A percentile compares a stretch with the other conserved stretches of the same genome.
Evolutionary conservation across 1,139 yeast genomes (phyloP).

Genomic region (Geotrichum siamense): DNA sequence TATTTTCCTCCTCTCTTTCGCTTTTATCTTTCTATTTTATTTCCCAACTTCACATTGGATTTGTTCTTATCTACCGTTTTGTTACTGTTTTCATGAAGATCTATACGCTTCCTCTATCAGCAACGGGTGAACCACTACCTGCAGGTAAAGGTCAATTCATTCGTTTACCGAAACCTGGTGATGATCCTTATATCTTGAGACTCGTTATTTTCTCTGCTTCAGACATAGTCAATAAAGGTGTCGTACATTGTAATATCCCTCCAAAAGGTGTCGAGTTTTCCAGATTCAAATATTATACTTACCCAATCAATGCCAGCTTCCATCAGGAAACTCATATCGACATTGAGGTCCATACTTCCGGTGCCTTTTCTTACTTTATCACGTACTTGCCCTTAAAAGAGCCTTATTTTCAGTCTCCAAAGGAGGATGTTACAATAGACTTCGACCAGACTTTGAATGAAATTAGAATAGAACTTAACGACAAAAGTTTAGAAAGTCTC

Average conservation of each 20-base stretch:
- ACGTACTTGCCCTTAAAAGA: constrained; percentile 27
- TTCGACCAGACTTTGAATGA: background rate
- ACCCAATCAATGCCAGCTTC: constrained; percentile 41
- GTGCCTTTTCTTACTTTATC: constrained; percentile 55
- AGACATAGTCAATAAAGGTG: constrained; percentile 60
- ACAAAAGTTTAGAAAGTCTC: background rate
- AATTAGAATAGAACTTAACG: background rate
- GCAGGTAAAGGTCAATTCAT: constrained; percentile 46
- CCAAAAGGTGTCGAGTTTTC: constrained; percentile 42
- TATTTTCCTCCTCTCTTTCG: too few relatives aligned
- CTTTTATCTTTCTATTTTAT: too few relatives aligned
- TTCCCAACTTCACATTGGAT: too few relatives aligned
- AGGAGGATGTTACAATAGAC: background rate
- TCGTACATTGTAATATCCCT: constrained; percentile 72
- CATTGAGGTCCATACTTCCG: constrained; percentile 63
- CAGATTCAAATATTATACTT: constrained; percentile 48
- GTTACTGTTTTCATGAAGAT: too few relatives aligned
- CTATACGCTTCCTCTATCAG: constrained; percentile 27
- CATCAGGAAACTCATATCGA: constrained; percentile 49
- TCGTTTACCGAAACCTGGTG: constrained; percentile 45
- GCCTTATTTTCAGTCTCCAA: constrained; percentile 19
- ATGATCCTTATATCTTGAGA: constrained; percentile 45
- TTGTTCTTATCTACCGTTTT: too few relatives aligned
- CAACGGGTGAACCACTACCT: constrained; percentile 31
- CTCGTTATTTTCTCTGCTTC: constrained; percentile 71